These are phyloP conservation scores for Solanum stenotomum DNA, from an alignment of 257 asterid species.

Conservation along the genomic window DNA sequence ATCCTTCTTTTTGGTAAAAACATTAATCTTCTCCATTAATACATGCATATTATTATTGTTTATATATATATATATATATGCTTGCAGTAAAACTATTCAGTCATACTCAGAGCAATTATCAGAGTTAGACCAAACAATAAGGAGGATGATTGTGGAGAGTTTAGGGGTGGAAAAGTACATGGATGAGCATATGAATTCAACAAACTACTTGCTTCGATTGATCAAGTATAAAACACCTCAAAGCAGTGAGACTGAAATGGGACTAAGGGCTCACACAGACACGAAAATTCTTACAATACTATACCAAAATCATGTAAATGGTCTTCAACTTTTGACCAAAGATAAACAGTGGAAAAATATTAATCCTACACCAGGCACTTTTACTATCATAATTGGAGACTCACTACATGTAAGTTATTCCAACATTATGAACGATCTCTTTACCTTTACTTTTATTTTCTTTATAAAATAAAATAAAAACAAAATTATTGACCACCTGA, in stretches of 20 bases:
- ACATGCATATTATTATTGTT: not conserved
- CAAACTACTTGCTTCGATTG: slow-evolving; percentile 28
- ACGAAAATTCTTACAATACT: slow-evolving; percentile 30
- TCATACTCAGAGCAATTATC: slow-evolving; percentile 23
- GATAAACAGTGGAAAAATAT: slow-evolving; percentile 37
- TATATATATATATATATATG: not conserved
- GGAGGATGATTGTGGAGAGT: slow-evolving; percentile 41
- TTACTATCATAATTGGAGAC: slow-evolving; percentile 42
- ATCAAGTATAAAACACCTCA: slow-evolving; percentile 38
- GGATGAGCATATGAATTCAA: slow-evolving; percentile 35
- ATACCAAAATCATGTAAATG: slow-evolving; percentile 19
- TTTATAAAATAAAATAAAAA: no score
- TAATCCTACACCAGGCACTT: slow-evolving; percentile 24
- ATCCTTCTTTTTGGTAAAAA: slow-evolving; percentile 36
- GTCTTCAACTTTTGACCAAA: slow-evolving; percentile 32
- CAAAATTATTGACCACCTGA: no score
- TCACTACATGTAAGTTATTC: slow-evolving; percentile 21
- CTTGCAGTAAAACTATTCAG: slow-evolving; percentile 25
- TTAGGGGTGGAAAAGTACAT: slow-evolving; percentile 30
- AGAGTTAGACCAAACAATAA: slow-evolving; percentile 30
- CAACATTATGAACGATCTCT: not conserved
- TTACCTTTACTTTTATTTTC: no score
- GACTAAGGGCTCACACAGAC: slow-evolving; percentile 37
- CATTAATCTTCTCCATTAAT: not conserved
- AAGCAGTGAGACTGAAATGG: slow-evolving; percentile 16